Evolutionary conservation across 1,139 yeast genomes (phyloP).

Genomic region (Scheffersomyces stambukii): DNA sequence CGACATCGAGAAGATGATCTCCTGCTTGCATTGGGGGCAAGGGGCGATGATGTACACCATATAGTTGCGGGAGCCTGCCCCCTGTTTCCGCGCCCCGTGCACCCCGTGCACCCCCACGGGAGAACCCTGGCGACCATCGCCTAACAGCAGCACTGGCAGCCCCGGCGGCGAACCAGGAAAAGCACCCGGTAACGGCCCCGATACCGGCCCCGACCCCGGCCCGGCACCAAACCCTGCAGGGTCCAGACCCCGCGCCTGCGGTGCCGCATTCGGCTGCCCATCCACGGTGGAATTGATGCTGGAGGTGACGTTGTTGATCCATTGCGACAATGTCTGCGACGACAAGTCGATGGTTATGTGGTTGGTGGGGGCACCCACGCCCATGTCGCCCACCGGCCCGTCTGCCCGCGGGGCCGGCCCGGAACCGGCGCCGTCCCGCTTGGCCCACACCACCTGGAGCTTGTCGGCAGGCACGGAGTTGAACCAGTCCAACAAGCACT

Average conservation of each 20-base stretch:
- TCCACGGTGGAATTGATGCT: background rate
- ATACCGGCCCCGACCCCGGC: no score
- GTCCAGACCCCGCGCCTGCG: no score
- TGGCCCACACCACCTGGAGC: slow-evolving; percentile 20
- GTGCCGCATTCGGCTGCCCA: no score
- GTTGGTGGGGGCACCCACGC: slow-evolving; percentile 14
- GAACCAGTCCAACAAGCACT: slow-evolving; percentile 44
- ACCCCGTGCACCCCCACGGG: background rate
- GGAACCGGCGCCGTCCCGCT: slow-evolving; percentile 1
- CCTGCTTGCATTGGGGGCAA: slow-evolving; percentile 44
- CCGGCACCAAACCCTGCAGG: no score
- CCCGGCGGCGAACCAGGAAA: slow-evolving; percentile 1
- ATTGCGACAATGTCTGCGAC: slow-evolving; percentile 14
- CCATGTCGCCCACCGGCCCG: slow-evolving; percentile 9
- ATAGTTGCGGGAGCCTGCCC: slow-evolving; percentile 3
- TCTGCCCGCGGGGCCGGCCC: background rate
- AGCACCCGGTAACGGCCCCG: slow-evolving; percentile 2
- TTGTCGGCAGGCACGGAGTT: slow-evolving; percentile 32
- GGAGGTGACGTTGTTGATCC: slow-evolving; percentile 12
- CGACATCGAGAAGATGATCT: slow-evolving; percentile 32
- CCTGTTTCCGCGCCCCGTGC: background rate
- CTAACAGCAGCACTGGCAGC: background rate
- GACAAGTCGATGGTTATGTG: slow-evolving; percentile 17
- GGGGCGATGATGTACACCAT: slow-evolving; percentile 24
- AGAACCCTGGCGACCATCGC: slow-evolving; percentile 1